Evolutionary conservation across 108 stramenopile genomes (phyloP).

Genomic region (Skeletonema grethae): DNA sequence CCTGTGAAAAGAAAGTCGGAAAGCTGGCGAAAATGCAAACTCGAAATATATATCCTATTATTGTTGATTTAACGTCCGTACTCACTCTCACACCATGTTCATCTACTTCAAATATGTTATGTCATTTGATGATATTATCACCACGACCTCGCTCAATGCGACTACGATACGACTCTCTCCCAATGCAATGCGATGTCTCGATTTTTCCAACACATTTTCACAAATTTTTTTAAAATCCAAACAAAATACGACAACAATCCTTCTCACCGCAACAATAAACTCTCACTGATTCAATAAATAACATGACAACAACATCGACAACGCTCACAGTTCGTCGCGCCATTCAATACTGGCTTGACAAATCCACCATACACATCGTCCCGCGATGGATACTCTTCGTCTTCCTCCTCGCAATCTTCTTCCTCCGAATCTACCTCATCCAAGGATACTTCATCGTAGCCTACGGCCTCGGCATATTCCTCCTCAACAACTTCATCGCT

Average conservation of each 20-base stretch:
- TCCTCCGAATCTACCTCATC: conserved; percentile 90
- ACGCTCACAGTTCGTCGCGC: conserved; percentile 65
- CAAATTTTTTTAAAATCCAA: background rate
- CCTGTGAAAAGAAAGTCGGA: background rate
- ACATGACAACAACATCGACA: background rate
- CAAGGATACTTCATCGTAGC: conserved; percentile 99
- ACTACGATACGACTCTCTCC: background rate
- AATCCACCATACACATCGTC: conserved; percentile 90
- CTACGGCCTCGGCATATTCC: conserved; percentile 98
- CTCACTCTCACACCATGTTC: background rate
- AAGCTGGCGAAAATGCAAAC: background rate
- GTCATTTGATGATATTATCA: background rate
- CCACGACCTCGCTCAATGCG: background rate
- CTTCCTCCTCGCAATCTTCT: conserved; percentile 79
- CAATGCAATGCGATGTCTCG: background rate
- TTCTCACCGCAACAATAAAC: background rate
- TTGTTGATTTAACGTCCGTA: background rate
- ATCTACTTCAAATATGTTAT: background rate
- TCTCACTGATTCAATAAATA: background rate
- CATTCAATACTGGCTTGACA: conserved; percentile 96
- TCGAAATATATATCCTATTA: background rate
- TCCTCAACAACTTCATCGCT: conserved; percentile 99
- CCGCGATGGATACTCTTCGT: conserved; percentile 79
- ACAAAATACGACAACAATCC: background rate
- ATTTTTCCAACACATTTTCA: background rate